Conservation (phyloP, 2,329 filamentous ascomycete genomes). For the Hypoxylon sp. region DNA sequence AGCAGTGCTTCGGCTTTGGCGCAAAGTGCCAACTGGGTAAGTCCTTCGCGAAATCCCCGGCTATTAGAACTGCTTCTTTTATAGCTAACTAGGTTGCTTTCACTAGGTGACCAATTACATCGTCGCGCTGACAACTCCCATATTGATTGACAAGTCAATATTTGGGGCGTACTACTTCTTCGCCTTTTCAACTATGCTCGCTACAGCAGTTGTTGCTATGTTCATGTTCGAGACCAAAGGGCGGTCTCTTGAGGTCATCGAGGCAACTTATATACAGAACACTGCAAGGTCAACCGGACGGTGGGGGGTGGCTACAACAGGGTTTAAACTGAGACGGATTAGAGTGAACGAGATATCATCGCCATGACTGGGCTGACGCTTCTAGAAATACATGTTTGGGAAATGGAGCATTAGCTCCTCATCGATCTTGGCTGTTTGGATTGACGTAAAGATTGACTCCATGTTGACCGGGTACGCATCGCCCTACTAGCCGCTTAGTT, state of each 20-base stretch:
- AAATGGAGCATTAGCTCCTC: no score
- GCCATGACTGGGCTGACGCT: neutral
- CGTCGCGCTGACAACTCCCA: neutral
- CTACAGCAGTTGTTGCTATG: neutral
- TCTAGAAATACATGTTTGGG: no score
- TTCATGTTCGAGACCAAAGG: neutral
- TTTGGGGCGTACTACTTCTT: neutral
- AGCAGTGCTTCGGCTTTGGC: neutral
- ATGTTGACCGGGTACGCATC: neutral
- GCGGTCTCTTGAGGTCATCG: neutral
- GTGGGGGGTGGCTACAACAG: neutral
- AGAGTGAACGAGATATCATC: neutral
- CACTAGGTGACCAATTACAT: neutral
- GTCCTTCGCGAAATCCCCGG: neutral
- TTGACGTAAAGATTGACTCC: neutral
- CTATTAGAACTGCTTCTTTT: neutral
- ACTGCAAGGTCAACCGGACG: neutral
- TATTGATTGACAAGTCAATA: neutral
- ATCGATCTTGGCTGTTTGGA: no score
- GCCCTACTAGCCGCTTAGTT: neutral
- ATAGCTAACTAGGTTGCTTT: neutral
- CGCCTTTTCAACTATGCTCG: neutral
- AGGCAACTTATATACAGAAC: neutral
- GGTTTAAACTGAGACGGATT: neutral
- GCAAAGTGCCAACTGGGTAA: neutral